Base-by-base conservation (phyloP, 2,329 filamentous ascomycete genomes). In the Paracoccidioides lutzii region DNA sequence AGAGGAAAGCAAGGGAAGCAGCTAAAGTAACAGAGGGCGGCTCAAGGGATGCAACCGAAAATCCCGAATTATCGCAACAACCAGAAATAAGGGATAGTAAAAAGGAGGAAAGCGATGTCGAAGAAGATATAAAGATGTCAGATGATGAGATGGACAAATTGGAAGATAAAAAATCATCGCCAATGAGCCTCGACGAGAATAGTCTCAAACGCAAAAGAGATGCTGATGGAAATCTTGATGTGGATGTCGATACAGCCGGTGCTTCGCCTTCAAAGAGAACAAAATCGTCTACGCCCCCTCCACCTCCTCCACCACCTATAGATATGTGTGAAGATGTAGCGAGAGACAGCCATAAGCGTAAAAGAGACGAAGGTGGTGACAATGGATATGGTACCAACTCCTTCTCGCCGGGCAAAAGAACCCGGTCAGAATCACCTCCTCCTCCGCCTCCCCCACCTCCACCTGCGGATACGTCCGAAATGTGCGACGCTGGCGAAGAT, bases 191-290 rank as follows among this genome's bases (percentile, higher is more conserved):
- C 32, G 77, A 79, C 32, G 57, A 59, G 37, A 51, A 62, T 52
- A 60, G 49, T 14, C 73, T 79, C 51, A 88, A 89, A 68, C 80
- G 85, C 8, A 89, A 88, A 68, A 78, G 84, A 50, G 73, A 76
- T 8, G 75, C 75, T 4, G 73, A 73, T n/a, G 64, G 66, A n/a
- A 62, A 63, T 1, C 63, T 65, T 9, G 63, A 70, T 41, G 60
- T 60, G 4, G 62, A 60, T 40, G 53, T 42, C 10, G 73, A 71
- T 14, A 76, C 76, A 33, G 71, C 73, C 1, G 73, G 69, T 41
- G 64, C 70, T 42, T 79, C 77, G 1, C 78, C 80, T 0, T 75
- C 74, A 1, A 82, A 84, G 61, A 74, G 75, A n/a, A 79, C 79
- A 28, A 78, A 75, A 41, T 67, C 77, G 33, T 67, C 65, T 32